A percentile compares a stretch with the other conserved stretches of the same genome.
phyloP scores from a whole-genome alignment of 2,329 filamentous ascomycete species.

The Ramularia endophylla region DNA sequence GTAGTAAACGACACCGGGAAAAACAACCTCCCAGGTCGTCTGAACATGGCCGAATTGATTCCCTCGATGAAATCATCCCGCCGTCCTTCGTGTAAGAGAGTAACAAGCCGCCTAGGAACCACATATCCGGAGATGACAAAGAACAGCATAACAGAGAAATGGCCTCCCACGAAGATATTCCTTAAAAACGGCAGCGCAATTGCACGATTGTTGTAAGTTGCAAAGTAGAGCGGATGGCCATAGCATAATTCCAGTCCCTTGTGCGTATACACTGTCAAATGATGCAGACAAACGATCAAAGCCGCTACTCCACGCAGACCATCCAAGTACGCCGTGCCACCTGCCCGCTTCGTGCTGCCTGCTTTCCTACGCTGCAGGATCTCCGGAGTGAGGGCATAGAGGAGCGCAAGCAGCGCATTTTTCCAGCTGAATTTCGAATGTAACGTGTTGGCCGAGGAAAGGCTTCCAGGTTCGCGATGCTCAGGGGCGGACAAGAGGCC shows the following conservation, averaged over 20 bases:
- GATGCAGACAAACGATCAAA: constrained; percentile 58
- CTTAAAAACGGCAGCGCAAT: constrained; percentile 53
- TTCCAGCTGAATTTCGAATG: background rate
- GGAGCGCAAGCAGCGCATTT: background rate
- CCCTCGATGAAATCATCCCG: constrained; percentile 35
- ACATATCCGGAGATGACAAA: constrained; percentile 51
- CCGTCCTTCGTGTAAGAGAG: constrained; percentile 27
- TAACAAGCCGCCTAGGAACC: constrained; percentile 39
- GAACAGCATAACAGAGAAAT: constrained; percentile 51
- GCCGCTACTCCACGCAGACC: constrained; percentile 61
- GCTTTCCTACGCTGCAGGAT: constrained; percentile 1
- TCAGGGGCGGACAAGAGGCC: constrained; percentile 1
- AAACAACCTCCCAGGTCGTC: constrained; percentile 44
- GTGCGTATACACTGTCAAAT: constrained; percentile 53
- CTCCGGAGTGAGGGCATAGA: constrained; percentile 1
- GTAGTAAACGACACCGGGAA: constrained; percentile 50
- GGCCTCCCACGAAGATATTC: constrained; percentile 54
- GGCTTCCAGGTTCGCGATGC: background rate
- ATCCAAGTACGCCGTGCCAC: constrained; percentile 53
- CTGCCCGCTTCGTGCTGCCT: constrained; percentile 8
- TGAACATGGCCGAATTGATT: constrained; percentile 44
- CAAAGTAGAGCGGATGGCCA: constrained; percentile 17
- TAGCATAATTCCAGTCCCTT: constrained; percentile 39
- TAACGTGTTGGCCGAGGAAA: no score
- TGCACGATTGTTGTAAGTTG: constrained; percentile 39